phyloP scores from a whole-genome alignment of 2,329 filamentous ascomycete genomes.

The Xylaria sp. region DNA sequence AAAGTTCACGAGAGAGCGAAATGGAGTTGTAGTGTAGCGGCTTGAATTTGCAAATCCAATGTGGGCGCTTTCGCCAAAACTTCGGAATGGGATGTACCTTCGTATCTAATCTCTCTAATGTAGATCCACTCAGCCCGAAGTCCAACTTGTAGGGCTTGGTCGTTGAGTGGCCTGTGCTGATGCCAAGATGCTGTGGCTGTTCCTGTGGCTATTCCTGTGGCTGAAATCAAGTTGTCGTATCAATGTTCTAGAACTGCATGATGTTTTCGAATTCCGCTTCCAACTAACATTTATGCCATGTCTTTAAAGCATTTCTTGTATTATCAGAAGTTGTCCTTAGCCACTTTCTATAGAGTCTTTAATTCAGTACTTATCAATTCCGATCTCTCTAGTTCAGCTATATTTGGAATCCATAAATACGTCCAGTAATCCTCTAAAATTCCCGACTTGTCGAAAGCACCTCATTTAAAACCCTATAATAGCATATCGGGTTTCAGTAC shows the following conservation, averaged over 20 bases:
- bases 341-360: background rate
- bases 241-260: too few species aligned
- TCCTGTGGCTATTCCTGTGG: background rate
- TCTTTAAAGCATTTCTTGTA: background rate
- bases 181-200: background rate
- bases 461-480: background rate
- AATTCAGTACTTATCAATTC: background rate
- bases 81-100: constrained; percentile 43
- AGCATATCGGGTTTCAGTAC: too few species aligned
- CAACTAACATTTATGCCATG: background rate
- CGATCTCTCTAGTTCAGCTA: background rate
- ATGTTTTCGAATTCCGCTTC: background rate
- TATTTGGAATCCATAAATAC: background rate
- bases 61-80: constrained; percentile 46
- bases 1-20: constrained; percentile 41
- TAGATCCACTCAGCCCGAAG: background rate
- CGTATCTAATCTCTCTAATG: constrained; percentile 16
- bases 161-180: background rate
- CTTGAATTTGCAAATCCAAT: constrained; percentile 47
- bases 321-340: background rate
- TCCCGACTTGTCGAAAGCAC: background rate
- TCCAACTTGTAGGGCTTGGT: background rate
- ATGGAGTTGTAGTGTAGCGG: constrained; percentile 26
- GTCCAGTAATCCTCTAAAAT: background rate
- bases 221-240: too few species aligned